Evolutionary conservation across 441 rosid species (phyloP).

Genomic region (Erysimum cheiri): DNA sequence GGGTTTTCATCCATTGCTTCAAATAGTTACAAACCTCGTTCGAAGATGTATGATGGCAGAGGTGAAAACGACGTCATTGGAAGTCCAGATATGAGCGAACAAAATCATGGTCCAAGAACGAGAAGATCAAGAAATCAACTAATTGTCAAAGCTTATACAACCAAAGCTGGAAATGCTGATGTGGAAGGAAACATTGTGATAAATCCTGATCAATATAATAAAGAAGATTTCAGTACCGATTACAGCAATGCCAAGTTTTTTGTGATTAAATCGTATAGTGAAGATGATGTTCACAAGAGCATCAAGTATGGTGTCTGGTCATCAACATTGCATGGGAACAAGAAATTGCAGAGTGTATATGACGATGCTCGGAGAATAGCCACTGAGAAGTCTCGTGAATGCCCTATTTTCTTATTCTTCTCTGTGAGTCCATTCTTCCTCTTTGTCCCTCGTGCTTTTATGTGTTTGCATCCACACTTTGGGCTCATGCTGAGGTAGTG

Average conservation of each 20-base stretch:
- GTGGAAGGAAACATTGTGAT: slow-evolving; percentile 67
- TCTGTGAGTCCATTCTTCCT: slow-evolving; percentile 65
- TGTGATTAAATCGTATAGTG: slow-evolving; percentile 92
- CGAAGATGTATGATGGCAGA: slow-evolving; percentile 51
- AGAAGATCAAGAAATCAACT: slow-evolving; percentile 61
- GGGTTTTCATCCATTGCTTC: slow-evolving; percentile 57
- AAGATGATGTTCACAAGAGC: slow-evolving; percentile 98
- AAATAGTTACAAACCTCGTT: slow-evolving; percentile 52
- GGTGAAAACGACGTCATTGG: slow-evolving; percentile 38
- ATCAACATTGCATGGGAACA: slow-evolving; percentile 91
- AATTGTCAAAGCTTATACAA: slow-evolving; percentile 67
- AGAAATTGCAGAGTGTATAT: slow-evolving; percentile 75
- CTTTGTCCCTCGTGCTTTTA: background rate
- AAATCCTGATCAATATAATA: slow-evolving; percentile 67
- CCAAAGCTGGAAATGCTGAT: slow-evolving; percentile 61
- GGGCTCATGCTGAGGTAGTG: slow-evolving; percentile 20
- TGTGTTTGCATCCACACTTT: slow-evolving; percentile 11
- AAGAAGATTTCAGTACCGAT: slow-evolving; percentile 64
- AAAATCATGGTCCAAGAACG: slow-evolving; percentile 67
- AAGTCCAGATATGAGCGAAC: slow-evolving; percentile 56
- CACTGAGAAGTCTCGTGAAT: slow-evolving; percentile 52
- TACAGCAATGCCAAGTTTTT: slow-evolving; percentile 72
- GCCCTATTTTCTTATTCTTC: slow-evolving; percentile 80
- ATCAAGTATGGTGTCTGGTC: slow-evolving; percentile 93
- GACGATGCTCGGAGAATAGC: slow-evolving; percentile 73